phyloP scores from a whole-genome alignment of 805 yeast genomes.

The Candida bentonensis region DNA sequence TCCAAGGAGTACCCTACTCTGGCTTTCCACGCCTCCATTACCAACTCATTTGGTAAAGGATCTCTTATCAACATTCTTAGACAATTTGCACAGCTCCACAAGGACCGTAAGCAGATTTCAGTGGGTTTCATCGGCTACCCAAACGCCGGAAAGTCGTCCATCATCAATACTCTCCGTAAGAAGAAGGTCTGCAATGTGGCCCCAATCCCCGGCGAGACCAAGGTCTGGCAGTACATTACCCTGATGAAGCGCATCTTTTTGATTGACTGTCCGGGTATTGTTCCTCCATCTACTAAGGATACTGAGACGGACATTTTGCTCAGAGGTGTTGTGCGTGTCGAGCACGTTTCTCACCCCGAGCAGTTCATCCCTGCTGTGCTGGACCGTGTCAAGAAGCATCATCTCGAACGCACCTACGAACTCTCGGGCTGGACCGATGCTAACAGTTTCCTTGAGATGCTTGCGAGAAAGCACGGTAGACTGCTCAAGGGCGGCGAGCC shows the following conservation, averaged over 20 bases:
- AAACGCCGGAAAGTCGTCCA: constrained; percentile 94
- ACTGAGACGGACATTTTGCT: constrained; percentile 82
- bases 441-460: constrained; percentile 71
- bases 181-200: constrained; percentile 96
- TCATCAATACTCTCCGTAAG: constrained; percentile 81
- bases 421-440: constrained; percentile 72
- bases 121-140: constrained; percentile 98
- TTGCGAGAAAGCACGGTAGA: constrained; percentile 89
- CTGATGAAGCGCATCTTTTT: constrained; percentile 89
- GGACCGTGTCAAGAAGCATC: constrained; percentile 73
- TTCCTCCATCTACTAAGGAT: constrained; percentile 86
- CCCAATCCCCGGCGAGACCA: constrained; percentile 97
- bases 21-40: constrained; percentile 96
- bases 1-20: constrained; percentile 87
- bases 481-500: constrained; percentile 96
- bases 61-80: constrained; percentile 84
- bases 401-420: constrained; percentile 91
- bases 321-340: constrained; percentile 98
- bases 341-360: constrained; percentile 89
- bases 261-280: constrained; percentile 98
- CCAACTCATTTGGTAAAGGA: constrained; percentile 96
- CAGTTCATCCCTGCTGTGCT: constrained; percentile 84
- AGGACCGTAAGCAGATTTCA: constrained; percentile 89
- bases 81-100: constrained; percentile 81
- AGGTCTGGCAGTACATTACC: constrained; percentile 97